Conservation (phyloP, 805 yeast genomes). For the Candida nonsorbophila region DNA sequence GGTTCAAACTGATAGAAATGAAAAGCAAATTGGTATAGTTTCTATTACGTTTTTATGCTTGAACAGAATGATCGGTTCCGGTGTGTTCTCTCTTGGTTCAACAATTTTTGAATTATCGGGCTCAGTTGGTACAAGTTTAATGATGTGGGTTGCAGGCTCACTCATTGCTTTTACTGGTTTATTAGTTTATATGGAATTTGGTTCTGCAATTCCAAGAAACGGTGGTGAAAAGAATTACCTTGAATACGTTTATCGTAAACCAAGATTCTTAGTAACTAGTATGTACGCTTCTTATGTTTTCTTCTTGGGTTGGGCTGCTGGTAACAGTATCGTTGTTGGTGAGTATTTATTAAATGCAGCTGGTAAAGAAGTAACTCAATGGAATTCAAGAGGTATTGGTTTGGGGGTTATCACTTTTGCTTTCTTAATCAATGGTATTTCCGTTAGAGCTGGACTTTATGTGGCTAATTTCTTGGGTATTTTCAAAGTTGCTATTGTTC, state of each 20-base stretch:
- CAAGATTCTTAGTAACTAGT: constrained; percentile 61
- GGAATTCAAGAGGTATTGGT: constrained; percentile 78
- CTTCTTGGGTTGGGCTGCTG: constrained; percentile 81
- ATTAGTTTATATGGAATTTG: constrained; percentile 75
- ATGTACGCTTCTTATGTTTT: constrained; percentile 65
- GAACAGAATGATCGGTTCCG: constrained; percentile 72
- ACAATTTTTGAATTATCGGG: constrained; percentile 56
- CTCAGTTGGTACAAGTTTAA: constrained; percentile 64
- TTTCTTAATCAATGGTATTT: constrained; percentile 54
- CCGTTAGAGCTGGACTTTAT: constrained; percentile 61
- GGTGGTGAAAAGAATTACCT: constrained; percentile 85
- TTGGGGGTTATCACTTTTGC: constrained; percentile 69
- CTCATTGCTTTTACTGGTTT: constrained; percentile 53
- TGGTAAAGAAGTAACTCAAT: constrained; percentile 56
- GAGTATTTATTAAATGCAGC: constrained; percentile 75
- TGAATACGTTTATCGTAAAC: constrained; percentile 65
- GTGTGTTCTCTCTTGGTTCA: constrained; percentile 65
- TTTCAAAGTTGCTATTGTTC: constrained; percentile 66
- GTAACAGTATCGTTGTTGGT: constrained; percentile 77
- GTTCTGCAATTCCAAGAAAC: constrained; percentile 68
- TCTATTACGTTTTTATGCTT: constrained; percentile 48
- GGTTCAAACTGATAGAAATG: constrained; percentile 38
- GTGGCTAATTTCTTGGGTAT: constrained; percentile 61
- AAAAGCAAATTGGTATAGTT: constrained; percentile 39
- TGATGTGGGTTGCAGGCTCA: constrained; percentile 74